phyloP scores from a whole-genome alignment of 352 stramenopile species.

The Phytophthora ramorum region DNA sequence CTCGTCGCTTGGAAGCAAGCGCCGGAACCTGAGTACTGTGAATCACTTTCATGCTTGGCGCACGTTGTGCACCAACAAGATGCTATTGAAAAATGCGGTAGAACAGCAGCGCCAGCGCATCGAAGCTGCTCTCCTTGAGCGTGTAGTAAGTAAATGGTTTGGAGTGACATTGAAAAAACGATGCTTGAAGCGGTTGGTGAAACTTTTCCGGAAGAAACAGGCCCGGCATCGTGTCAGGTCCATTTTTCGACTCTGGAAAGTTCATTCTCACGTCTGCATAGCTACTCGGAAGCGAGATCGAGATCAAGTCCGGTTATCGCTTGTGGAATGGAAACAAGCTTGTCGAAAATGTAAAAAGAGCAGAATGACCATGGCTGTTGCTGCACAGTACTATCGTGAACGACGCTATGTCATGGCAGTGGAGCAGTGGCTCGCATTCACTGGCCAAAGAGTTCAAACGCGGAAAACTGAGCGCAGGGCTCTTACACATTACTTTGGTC shows the following conservation, averaged over 20 bases:
- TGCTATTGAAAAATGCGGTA: constrained; percentile 4
- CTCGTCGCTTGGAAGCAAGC: constrained; percentile 6
- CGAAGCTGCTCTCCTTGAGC: constrained; percentile 6
- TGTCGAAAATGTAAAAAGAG: constrained; percentile 11
- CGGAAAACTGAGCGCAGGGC: constrained; percentile 27
- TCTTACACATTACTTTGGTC: constrained; percentile 38
- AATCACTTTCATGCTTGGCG: constrained; percentile 27
- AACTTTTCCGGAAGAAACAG: constrained; percentile 53
- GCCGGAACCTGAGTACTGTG: constrained; percentile 8
- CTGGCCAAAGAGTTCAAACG: not conserved
- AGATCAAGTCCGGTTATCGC: constrained; percentile 4
- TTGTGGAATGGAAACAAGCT: constrained; percentile 29
- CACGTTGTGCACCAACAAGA: constrained; percentile 6
- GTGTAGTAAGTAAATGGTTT: constrained; percentile 34
- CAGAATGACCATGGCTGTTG: not conserved
- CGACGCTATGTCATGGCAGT: constrained; percentile 27
- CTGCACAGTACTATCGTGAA: constrained; percentile 26
- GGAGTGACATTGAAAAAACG: constrained; percentile 35
- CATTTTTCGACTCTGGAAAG: constrained; percentile 27
- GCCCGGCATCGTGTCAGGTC: constrained; percentile 10
- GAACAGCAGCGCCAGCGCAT: constrained; percentile 3
- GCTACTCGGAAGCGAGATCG: constrained; percentile 15
- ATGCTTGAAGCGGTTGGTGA: constrained; percentile 48
- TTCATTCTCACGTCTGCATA: constrained; percentile 14
- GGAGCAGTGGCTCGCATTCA: constrained; percentile 17